Evolutionary conservation across 1,139 yeast genomes (phyloP).

Genomic region (Yamadazyma atlantica): DNA sequence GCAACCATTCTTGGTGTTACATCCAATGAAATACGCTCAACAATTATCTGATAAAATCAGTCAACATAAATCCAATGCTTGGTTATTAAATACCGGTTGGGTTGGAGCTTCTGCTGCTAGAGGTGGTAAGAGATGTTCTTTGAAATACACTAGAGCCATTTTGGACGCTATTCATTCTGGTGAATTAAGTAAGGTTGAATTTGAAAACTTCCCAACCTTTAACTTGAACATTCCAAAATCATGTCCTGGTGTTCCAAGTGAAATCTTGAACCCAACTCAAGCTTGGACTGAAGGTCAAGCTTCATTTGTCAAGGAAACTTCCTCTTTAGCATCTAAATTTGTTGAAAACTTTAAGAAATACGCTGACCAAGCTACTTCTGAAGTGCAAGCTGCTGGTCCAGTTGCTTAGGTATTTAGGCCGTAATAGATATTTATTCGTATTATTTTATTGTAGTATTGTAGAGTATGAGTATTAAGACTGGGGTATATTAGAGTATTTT

Average conservation of each 20-base stretch:
- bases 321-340: constrained; percentile 73
- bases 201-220: constrained; percentile 83
- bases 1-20: constrained; percentile 97
- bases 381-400: constrained; percentile 95
- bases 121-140: constrained; percentile 97
- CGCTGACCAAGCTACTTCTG: constrained; percentile 77
- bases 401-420: constrained; percentile 24
- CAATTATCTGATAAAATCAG: constrained; percentile 94
- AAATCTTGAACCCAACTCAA: constrained; percentile 82
- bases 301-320: constrained; percentile 69
- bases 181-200: constrained; percentile 74
- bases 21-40: constrained; percentile 97
- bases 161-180: constrained; percentile 95
- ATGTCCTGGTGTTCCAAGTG: constrained; percentile 80
- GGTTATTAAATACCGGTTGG: constrained; percentile 99
- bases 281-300: constrained; percentile 77
- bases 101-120: constrained; percentile 88
- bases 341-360: constrained; percentile 85
- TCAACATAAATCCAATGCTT: constrained; percentile 86
- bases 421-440: not conserved
- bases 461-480: too few species aligned
- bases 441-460: not conserved
- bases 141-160: constrained; percentile 96
- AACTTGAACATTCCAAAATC: constrained; percentile 84
- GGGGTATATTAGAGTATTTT: too few species aligned